A percentile compares a stretch with the other conserved stretches of the same genome.
Conservation (phyloP, 192 early-diverging fungal species). For the Cladochytrium replicatum region DNA sequence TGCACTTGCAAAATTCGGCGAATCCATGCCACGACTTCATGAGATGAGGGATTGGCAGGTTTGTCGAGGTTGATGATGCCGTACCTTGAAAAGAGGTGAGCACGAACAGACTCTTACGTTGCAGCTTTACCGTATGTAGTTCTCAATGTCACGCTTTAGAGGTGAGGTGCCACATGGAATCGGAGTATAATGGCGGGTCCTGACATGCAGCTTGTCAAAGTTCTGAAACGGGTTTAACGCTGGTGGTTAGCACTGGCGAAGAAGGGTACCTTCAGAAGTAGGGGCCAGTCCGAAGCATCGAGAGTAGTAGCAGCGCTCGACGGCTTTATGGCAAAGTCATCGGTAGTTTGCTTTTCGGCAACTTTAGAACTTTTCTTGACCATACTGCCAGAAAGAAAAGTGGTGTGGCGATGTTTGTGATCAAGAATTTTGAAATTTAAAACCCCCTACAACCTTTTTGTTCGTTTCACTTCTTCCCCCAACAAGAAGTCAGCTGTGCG, state of each 20-base stretch:
- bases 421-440: no score
- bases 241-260: background rate
- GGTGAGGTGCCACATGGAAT: conserved; percentile 91
- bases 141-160: conserved; percentile 79
- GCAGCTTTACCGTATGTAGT: conserved; percentile 62
- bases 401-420: no score
- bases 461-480: no score
- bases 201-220: conserved; percentile 95
- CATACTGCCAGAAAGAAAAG: no score
- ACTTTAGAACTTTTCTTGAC: no score
- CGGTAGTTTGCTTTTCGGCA: conserved; percentile 16
- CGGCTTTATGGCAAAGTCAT: conserved; percentile 71
- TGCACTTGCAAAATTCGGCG: conserved; percentile 92
- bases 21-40: conserved; percentile 99
- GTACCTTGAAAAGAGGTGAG: conserved; percentile 43
- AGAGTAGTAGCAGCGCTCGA: conserved; percentile 61
- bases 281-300: conserved; percentile 91
- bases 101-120: background rate
- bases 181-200: conserved; percentile 97
- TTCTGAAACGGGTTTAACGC: no score
- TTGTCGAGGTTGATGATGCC: conserved; percentile 99
- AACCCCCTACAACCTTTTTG: no score
- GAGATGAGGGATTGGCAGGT: conserved; percentile 98
- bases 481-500: no score
- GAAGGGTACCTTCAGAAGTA: conserved; percentile 64